phyloP scores from a whole-genome alignment of 75 land plant genomes.

The Cupressus sempervirens region DNA sequence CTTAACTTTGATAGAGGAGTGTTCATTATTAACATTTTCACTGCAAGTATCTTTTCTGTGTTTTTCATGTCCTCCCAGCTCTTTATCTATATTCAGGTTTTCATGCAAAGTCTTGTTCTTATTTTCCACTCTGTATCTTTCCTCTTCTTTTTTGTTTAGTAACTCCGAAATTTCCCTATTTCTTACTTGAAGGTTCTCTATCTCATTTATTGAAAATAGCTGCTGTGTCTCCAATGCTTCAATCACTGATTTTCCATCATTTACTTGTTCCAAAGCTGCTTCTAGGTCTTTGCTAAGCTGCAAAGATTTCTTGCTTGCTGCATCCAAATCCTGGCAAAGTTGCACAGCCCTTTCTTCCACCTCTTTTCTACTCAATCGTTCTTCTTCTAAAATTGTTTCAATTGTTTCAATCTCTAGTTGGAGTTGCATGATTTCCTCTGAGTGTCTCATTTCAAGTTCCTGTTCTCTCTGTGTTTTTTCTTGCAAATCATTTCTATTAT shows the following conservation, averaged over 20 bases:
- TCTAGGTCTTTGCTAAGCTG: conserved; percentile 22
- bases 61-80: conserved; percentile 13
- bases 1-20: conserved; percentile 43
- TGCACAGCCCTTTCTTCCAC: conserved; percentile 32
- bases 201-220: conserved; percentile 49
- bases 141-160: conserved; percentile 38
- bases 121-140: conserved; percentile 16
- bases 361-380: conserved; percentile 31
- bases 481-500: conserved; percentile 10
- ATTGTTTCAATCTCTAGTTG: conserved; percentile 74
- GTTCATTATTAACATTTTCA: conserved; percentile 16
- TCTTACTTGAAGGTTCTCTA: conserved; percentile 35
- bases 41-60: conserved; percentile 15
- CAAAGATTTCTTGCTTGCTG: conserved; percentile 18
- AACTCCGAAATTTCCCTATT: conserved; percentile 28
- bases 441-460: conserved; percentile 20
- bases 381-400: conserved; percentile 54
- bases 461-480: conserved; percentile 17
- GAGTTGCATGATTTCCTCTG: conserved; percentile 52
- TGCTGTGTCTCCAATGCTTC: conserved; percentile 77
- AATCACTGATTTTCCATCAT: conserved; percentile 43
- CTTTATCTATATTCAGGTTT: conserved; percentile 16
- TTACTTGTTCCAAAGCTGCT: conserved; percentile 24
- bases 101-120: conserved; percentile 21
- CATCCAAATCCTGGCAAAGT: conserved; percentile 27